Evolutionary conservation across 345 rosid species (phyloP), one percentile per base, ranked within the genome.

Genomic region (Balakata baccata): DNA sequence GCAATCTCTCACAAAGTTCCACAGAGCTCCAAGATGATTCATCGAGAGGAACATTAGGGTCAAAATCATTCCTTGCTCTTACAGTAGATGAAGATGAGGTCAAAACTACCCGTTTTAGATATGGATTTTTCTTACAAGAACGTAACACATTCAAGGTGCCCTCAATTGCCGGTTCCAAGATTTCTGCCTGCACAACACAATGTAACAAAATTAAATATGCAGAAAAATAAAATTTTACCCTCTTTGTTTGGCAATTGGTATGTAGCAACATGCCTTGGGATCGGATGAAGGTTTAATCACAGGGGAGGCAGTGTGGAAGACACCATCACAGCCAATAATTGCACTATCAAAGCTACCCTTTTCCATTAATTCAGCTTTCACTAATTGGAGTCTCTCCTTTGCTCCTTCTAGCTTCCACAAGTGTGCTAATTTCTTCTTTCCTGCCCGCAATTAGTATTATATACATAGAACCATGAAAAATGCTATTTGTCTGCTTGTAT

Each of bases 241-340:
- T 29, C 2, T 29, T 29, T 29, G 34, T 29, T 29, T 29, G 34
- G 34, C 2, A 29, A 29, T 29, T 29, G 34, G 34, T 29, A 29
- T 29, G 2, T 29, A 11, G 7, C 12, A 63, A 47, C 59, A 68
- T 89, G 84, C 97, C 97, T 90, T 87, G 52, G 97, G 97, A 81
- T 90, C 92, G 47, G 90, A 76, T 20, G 92, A 82, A 68, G 95
- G 92, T 71, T 78, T 87, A 25, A 89, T 52, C 0, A 94, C 98
- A 34, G 98, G 97, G 10, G 97, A 94, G 76, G 98, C 97, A 25
- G 92, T 90, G 81, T 94, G 98, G 84, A 94, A 94, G 64, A 94
- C 97, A 17, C 98, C 98, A 29, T 83, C 85, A 67, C 98, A 92
- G 70, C 89, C 97, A 74, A 62, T 81, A 64, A 94, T 81, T 11